Conservation (phyloP, 805 yeast species). For the Starmerella stigmatis region DNA sequence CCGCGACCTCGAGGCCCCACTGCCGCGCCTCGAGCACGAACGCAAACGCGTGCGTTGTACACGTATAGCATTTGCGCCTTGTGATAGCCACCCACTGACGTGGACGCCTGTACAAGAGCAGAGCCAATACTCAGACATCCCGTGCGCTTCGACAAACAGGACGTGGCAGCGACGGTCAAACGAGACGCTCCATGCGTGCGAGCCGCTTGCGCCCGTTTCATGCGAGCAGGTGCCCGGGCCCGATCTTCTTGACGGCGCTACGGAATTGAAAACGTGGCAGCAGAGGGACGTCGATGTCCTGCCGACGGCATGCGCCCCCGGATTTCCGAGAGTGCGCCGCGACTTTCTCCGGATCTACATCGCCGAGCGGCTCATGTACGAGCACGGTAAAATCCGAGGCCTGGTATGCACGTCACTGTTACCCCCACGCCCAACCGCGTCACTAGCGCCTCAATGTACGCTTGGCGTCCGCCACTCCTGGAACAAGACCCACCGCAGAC, state of each 20-base stretch:
- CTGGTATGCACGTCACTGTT: neutral
- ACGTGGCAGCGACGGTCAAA: too few species aligned
- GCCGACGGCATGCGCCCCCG: neutral
- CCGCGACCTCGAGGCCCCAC: too few species aligned
- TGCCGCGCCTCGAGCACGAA: too few species aligned
- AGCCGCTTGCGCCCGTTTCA: neutral
- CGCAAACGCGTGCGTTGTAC: too few species aligned
- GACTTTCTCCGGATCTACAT: neutral
- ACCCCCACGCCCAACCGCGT: neutral
- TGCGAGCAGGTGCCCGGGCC: neutral
- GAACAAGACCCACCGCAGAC: slow-evolving; percentile 4
- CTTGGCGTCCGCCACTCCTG: slow-evolving; percentile 4
- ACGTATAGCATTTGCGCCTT: too few species aligned
- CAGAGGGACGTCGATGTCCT: neutral
- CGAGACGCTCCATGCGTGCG: neutral
- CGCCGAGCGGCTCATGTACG: slow-evolving; percentile 1
- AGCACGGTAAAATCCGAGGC: neutral
- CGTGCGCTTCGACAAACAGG: too few species aligned
- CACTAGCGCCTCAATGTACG: neutral
- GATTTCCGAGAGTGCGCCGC: neutral
- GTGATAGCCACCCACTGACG: too few species aligned
- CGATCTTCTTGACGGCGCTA: too few species aligned
- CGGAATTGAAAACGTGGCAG: neutral
- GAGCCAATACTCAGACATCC: too few species aligned
- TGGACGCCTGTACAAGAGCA: too few species aligned